Percentiles rank a stretch among this genome's conserved stretches.
Evolutionary conservation across 2,329 filamentous ascomycete genomes (phyloP).

Genomic region (Fusarium concolor): DNA sequence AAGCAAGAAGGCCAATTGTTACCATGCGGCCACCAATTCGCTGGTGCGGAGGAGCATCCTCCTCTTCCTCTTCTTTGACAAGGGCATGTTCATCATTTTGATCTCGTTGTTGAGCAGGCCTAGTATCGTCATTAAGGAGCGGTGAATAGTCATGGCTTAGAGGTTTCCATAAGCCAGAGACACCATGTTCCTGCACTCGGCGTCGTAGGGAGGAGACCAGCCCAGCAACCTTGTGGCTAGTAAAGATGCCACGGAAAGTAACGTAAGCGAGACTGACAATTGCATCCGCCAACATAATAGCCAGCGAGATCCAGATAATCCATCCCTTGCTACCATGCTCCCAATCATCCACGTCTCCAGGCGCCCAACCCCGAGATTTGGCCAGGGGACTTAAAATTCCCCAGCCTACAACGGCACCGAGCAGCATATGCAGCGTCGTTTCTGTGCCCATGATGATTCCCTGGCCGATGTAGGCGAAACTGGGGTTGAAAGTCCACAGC

Average conservation of each 20-base stretch:
- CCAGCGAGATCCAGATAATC: slow-evolving; percentile 97
- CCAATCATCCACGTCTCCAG: slow-evolving; percentile 88
- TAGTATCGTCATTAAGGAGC: slow-evolving; percentile 31
- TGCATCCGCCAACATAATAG: slow-evolving; percentile 96
- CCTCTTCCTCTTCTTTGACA: slow-evolving; percentile 62
- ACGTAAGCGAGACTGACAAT: slow-evolving; percentile 89
- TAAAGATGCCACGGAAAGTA: slow-evolving; percentile 68
- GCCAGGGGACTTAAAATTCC: slow-evolving; percentile 89
- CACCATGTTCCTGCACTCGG: slow-evolving; percentile 33
- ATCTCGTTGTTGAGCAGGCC: slow-evolving; percentile 3
- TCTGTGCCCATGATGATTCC: slow-evolving; percentile 98
- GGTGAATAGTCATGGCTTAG: slow-evolving; percentile 41
- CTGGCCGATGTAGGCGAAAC: slow-evolving; percentile 96
- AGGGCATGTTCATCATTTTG: slow-evolving; percentile 17
- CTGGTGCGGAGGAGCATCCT: slow-evolving; percentile 86
- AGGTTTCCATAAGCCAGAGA: slow-evolving; percentile 38
- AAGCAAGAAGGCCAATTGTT: slow-evolving; percentile 78
- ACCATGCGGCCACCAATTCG: slow-evolving; percentile 80
- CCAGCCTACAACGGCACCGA: slow-evolving; percentile 92
- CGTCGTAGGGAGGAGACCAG: slow-evolving; percentile 15
- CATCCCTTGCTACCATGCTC: slow-evolving; percentile 94
- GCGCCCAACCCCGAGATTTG: slow-evolving; percentile 88
- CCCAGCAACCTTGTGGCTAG: slow-evolving; percentile 12
- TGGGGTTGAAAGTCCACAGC: slow-evolving; percentile 97
- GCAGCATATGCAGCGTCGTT: slow-evolving; percentile 94